Conservation (phyloP, 148 eudicot genomes). For the Fagopyrum tataricum region DNA sequence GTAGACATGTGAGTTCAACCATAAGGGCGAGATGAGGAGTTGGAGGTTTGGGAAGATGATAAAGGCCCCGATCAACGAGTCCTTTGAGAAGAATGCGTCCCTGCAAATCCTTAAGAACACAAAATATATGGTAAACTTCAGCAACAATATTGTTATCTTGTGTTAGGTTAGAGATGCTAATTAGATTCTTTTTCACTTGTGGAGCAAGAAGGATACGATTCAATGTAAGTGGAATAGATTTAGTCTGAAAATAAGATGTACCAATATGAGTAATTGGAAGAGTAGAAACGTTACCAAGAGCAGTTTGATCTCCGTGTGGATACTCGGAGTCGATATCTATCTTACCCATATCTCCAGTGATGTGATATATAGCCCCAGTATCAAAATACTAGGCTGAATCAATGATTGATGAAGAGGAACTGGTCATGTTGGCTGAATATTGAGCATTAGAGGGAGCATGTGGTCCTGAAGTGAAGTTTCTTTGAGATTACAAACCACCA, state of each 20-base stretch:
- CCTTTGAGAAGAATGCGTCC: background rate
- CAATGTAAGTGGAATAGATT: background rate
- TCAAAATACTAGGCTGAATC: background rate
- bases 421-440: too few relatives aligned
- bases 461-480: too few relatives aligned
- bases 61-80: background rate
- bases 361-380: background rate
- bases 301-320: background rate
- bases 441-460: too few relatives aligned
- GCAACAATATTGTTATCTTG: background rate
- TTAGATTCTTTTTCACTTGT: background rate
- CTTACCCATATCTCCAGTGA: background rate
- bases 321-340: background rate
- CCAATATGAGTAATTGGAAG: background rate
- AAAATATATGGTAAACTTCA: background rate
- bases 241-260: background rate
- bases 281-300: background rate
- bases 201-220: background rate
- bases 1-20: too few relatives aligned
- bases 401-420: too few relatives aligned
- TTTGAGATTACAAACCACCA: too few relatives aligned
- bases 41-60: background rate
- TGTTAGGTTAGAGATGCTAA: background rate
- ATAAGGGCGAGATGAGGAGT: background rate
- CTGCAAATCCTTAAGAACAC: background rate